Evolutionary conservation across 2,329 filamentous ascomycete genomes (phyloP).

Genomic region (Cercospora sojina): DNA sequence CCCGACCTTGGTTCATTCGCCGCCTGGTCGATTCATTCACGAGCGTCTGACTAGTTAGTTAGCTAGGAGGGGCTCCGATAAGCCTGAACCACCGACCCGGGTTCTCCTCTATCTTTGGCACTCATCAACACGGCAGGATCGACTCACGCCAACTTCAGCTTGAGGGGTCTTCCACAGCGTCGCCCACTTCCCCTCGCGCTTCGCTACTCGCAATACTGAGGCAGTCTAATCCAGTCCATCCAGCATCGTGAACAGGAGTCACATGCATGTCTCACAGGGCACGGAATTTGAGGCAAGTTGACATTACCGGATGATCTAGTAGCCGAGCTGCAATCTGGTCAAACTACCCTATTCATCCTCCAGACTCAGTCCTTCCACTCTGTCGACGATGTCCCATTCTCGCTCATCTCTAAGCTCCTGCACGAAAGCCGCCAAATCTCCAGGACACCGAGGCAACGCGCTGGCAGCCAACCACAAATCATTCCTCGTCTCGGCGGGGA

Average conservation of each 20-base stretch:
- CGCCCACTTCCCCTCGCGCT: not conserved
- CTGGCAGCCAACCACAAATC: constrained; percentile 11
- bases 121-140: not conserved
- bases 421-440: constrained; percentile 3
- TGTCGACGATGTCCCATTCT: constrained; percentile 5
- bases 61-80: constrained; percentile 7
- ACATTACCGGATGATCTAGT: not conserved
- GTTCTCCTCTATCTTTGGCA: not conserved
- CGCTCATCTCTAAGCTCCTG: not conserved
- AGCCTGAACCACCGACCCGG: constrained; percentile 1
- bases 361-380: not conserved
- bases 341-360: not conserved
- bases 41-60: constrained; percentile 2
- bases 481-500: constrained; percentile 10
- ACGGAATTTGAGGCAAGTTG: not conserved
- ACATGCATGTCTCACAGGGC: not conserved
- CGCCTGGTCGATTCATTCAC: constrained; percentile 2
- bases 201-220: not conserved
- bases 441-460: constrained; percentile 11
- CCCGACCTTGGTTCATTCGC: not conserved
- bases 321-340: not conserved
- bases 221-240: not conserved
- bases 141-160: not conserved
- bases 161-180: not conserved
- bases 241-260: not conserved